Conservation (phyloP, 2,329 filamentous ascomycete species). For the Sporothrix brunneoviolacea region DNA sequence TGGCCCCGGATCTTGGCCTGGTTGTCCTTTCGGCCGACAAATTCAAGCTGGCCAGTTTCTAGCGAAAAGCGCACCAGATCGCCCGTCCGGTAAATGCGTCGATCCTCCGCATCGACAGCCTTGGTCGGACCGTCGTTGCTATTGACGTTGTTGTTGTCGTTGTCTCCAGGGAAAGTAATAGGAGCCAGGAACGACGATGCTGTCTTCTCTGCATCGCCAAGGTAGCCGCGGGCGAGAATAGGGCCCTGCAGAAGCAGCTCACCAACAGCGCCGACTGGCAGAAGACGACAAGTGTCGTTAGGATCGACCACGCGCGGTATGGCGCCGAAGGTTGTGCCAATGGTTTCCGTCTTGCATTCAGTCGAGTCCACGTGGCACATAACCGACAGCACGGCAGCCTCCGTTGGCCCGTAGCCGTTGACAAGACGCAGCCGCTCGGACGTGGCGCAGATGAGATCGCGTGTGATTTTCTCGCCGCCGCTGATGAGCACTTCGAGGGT, state of each 20-base stretch:
- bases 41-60: conserved; percentile 48
- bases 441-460: conserved; percentile 43
- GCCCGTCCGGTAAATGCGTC: conserved; percentile 38
- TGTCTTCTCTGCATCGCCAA: conserved; percentile 46
- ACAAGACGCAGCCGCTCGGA: too few species aligned
- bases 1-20: conserved; percentile 59
- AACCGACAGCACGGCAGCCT: conserved; percentile 21
- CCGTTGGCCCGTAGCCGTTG: conserved; percentile 25
- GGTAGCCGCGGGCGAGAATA: conserved; percentile 1
- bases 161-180: too few species aligned
- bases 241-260: too few species aligned
- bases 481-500: conserved; percentile 42
- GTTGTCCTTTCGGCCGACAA: conserved; percentile 52
- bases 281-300: too few species aligned
- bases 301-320: conserved; percentile 19
- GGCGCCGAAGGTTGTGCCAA: too few species aligned
- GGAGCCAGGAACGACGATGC: too few species aligned
- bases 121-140: conserved; percentile 19
- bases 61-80: conserved; percentile 47
- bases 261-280: too few species aligned
- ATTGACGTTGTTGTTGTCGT: conserved; percentile 50
- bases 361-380: too few species aligned
- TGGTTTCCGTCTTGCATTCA: too few species aligned
- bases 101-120: conserved; percentile 13
- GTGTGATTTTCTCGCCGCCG: conserved; percentile 54